Evolutionary conservation across 495 filamentous ascomycete species (phyloP), one percentile per base, ranked within the genome.

Genomic region (Oleoguttula mirabilis): DNA sequence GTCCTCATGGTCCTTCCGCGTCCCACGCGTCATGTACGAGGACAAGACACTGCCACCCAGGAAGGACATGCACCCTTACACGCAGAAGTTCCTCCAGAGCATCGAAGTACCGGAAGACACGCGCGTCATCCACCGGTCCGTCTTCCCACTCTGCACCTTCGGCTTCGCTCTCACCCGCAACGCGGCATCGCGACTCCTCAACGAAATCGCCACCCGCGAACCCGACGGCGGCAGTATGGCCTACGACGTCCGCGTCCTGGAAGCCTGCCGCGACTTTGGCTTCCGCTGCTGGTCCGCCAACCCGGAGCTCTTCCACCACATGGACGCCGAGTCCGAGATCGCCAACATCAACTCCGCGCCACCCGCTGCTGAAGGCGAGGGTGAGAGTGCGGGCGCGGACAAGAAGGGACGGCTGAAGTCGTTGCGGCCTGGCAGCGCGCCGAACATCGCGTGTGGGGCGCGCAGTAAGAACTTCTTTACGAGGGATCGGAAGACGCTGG

Each of bases 91-190:
- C 41, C 47, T 59, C 23, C 8, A 37, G 2, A 21, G 28, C 10
- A 30, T 62, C 28, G 31, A 40, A 14, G 15, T 63, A n/a, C 52
- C 56, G 0, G 31, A 51, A 2, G 37, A 53, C 8, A 52, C 43
- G 2, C 66, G 67, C 14, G 45, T 58, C 14, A 54, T 67, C n/a
- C 66, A 67, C 48, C 33, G 45, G 16, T 59, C 60, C 11, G 22
- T 46, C 5, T 55, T 54, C 33, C 63, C 66, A 2, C 60, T 70
- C 23, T 69, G 67, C 48, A 64, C 61, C 15, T 69, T 70, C 47
- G 67, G 55, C 2, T 68, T 64, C 51, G 67, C 60, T 17, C 51
- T 70, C 37, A 61, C 58, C 0, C 49, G 54, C n/a, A 44, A 49
- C 33, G 51, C 50, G 1, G 58, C 58, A 2, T 21, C 11, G 5